Percentiles rank a stretch among this genome's conserved stretches.
phyloP scores from a whole-genome alignment of 1,284 basidiomycete genomes.

The Rhodofomes roseus region DNA sequence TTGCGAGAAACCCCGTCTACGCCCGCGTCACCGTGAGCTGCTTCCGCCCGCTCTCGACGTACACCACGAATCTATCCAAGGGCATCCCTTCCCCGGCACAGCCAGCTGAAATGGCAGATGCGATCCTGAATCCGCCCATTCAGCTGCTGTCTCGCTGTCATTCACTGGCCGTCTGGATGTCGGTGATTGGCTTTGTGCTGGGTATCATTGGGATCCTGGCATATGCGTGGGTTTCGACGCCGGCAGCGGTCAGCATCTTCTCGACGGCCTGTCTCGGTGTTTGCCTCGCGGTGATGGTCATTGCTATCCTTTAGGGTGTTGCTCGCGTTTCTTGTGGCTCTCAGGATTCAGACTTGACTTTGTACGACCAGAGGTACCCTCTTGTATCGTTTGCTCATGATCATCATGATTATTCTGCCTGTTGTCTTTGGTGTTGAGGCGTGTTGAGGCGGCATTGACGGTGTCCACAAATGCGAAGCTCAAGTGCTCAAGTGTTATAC shows the following conservation, averaged over 20 bases:
- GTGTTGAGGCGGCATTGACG: no score
- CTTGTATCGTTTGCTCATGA: not conserved
- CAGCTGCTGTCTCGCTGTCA: slow-evolving; percentile 30
- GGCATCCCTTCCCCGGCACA: not conserved
- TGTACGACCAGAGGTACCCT: not conserved
- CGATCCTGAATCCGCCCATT: slow-evolving; percentile 24
- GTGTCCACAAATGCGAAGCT: no score
- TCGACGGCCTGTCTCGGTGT: slow-evolving; percentile 27
- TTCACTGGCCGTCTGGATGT: slow-evolving; percentile 27
- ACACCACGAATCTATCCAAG: not conserved
- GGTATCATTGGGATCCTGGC: slow-evolving; percentile 31
- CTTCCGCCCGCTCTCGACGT: not conserved
- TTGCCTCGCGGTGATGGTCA: slow-evolving; percentile 17
- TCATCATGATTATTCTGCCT: not conserved
- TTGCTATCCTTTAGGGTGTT: slow-evolving; percentile 14
- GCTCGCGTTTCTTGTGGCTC: not conserved
- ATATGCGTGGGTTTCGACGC: slow-evolving; percentile 32
- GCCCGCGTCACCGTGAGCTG: slow-evolving; percentile 3
- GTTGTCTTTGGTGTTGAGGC: not conserved
- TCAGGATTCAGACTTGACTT: not conserved
- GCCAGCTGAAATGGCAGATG: not conserved
- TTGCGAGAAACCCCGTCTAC: not conserved
- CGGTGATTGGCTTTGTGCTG: slow-evolving; percentile 31
- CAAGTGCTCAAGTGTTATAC: not conserved
- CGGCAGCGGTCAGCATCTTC: slow-evolving; percentile 28